Conservation (phyloP, 2,329 filamentous ascomycete species). For the Alternaria conjuncta region DNA sequence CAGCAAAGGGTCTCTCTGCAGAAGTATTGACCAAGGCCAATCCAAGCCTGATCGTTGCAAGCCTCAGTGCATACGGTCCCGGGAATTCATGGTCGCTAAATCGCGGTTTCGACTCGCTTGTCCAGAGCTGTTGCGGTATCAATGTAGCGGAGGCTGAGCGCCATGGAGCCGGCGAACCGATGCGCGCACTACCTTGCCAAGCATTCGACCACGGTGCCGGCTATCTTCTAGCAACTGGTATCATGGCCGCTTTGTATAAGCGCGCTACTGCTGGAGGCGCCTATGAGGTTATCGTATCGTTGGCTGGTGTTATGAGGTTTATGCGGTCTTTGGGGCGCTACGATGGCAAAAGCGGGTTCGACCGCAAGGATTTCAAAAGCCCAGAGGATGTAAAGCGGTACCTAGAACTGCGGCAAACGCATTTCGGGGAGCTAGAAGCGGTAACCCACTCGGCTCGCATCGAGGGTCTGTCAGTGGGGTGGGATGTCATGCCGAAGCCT, state of each 20-base stretch:
- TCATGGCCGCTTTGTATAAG: slow-evolving; percentile 60
- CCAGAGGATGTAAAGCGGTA: slow-evolving; percentile 43
- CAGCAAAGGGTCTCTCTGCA: slow-evolving; percentile 51
- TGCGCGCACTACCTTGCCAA: slow-evolving; percentile 59
- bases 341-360: slow-evolving; percentile 54
- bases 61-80: slow-evolving; percentile 61
- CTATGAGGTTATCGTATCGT: slow-evolving; percentile 62
- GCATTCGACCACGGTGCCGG: slow-evolving; percentile 64
- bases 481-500: slow-evolving; percentile 59
- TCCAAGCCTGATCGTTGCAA: slow-evolving; percentile 58
- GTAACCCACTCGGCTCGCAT: slow-evolving; percentile 58
- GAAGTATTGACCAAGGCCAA: slow-evolving; percentile 50
- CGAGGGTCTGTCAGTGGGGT: slow-evolving; percentile 55
- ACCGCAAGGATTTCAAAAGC: slow-evolving; percentile 40
- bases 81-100: slow-evolving; percentile 55
- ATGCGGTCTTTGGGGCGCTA: slow-evolving; percentile 62
- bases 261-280: slow-evolving; percentile 54
- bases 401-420: slow-evolving; percentile 55
- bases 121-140: slow-evolving; percentile 63
- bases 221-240: slow-evolving; percentile 62
- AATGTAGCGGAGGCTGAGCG: slow-evolving; percentile 63
- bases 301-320: slow-evolving; percentile 64
- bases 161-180: slow-evolving; percentile 48
- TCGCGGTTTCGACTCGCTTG: slow-evolving; percentile 63
- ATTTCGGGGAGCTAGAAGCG: slow-evolving; percentile 56